Conservation (phyloP, 2,329 filamentous ascomycete genomes). For the Fusarium palustre region DNA sequence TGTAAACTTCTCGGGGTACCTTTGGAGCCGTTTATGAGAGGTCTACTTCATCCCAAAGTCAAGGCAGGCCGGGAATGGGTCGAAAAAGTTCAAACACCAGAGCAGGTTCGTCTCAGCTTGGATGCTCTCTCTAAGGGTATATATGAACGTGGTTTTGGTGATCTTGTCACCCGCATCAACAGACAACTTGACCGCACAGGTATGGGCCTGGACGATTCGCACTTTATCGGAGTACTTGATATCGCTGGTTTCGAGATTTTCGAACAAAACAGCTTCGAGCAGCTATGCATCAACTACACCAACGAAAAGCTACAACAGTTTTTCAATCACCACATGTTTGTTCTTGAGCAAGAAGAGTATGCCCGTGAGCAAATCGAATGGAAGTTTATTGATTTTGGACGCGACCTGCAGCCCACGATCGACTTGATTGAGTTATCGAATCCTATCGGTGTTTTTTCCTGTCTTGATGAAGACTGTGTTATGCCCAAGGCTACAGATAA, state of each 20-base stretch:
- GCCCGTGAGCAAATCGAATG: constrained; percentile 98
- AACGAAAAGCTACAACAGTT: constrained; percentile 99
- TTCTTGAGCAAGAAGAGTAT: constrained; percentile 98
- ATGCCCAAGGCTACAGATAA: constrained; percentile 99
- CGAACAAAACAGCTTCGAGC: constrained; percentile 97
- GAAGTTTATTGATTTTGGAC: constrained; percentile 99
- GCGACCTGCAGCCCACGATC: constrained; percentile 96
- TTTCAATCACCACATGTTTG: constrained; percentile 99
- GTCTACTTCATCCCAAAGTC: constrained; percentile 89
- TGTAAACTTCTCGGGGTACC: constrained; percentile 88
- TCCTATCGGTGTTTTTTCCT: constrained; percentile 98
- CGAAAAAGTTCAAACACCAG: constrained; percentile 96
- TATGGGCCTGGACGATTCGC: constrained; percentile 85
- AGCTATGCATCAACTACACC: constrained; percentile 99
- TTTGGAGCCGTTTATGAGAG: constrained; percentile 85
- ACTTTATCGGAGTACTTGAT: constrained; percentile 97
- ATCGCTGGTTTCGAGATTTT: constrained; percentile 99
- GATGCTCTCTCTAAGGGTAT: constrained; percentile 97
- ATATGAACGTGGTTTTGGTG: constrained; percentile 94
- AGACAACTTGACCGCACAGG: constrained; percentile 88
- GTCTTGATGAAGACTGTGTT: constrained; percentile 95
- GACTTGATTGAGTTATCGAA: constrained; percentile 96
- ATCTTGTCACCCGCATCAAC: constrained; percentile 93
- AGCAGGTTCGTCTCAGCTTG: constrained; percentile 90
- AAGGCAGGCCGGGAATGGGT: constrained; percentile 98